These are phyloP conservation scores for Remersonia thermophila DNA, from an alignment of 2,329 filamentous ascomycete species.

Conservation along the genomic window DNA sequence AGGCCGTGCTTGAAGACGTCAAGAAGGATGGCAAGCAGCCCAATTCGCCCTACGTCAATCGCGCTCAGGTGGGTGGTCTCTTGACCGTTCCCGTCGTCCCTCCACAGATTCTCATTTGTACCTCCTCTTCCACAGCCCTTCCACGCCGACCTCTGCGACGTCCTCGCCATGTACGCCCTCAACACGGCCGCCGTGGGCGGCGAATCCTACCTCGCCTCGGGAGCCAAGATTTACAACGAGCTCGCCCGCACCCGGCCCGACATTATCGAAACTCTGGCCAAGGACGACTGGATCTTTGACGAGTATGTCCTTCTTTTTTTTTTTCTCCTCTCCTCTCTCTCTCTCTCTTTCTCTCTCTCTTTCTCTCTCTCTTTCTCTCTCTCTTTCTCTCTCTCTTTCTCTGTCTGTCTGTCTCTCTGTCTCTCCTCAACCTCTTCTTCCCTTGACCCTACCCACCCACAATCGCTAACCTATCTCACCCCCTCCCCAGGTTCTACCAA, in stretches of 20 bases:
- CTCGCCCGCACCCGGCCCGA: conserved; percentile 13
- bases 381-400: no score
- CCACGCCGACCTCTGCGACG: conserved; percentile 33
- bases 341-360: no score
- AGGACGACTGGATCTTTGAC: conserved; percentile 16
- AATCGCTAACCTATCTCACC: neutral
- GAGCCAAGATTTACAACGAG: conserved; percentile 17
- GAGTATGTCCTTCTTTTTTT: conserved; percentile 4
- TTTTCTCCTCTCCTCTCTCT: no score
- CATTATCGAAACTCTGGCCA: conserved; percentile 13
- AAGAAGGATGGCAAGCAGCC: conserved; percentile 14
- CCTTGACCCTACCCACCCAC: neutral
- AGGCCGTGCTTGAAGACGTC: conserved; percentile 13
- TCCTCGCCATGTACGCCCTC: conserved; percentile 20
- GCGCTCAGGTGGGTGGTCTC: no score
- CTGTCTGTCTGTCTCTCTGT: no score
- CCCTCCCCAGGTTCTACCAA: conserved; percentile 9
- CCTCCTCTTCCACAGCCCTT: conserved; percentile 18
- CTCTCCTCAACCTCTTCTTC: no score
- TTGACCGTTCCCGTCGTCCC: no score
- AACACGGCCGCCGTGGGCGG: conserved; percentile 12
- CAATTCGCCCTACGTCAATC: conserved; percentile 15
- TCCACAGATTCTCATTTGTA: conserved; percentile 3
- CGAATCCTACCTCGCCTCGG: conserved; percentile 13
- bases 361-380: no score